phyloP scores from a whole-genome alignment of 345 rosid species.

The Eucalyptus globulus region DNA sequence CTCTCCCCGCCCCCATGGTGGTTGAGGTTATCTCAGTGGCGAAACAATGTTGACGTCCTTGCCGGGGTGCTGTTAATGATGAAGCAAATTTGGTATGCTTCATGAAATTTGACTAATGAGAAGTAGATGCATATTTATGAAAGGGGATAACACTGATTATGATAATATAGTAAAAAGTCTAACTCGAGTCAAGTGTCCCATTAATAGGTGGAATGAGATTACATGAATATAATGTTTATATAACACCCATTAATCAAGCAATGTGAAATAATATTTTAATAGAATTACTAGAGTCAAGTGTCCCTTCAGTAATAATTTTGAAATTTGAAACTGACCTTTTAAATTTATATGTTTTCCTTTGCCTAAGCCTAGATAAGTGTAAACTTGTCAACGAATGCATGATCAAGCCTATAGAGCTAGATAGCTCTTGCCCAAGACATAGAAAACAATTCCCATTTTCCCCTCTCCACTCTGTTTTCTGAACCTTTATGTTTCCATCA shows the following conservation, averaged over 20 bases:
- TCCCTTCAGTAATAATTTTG: not conserved
- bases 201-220: not conserved
- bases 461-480: not conserved
- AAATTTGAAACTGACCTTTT: not conserved
- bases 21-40: not conserved
- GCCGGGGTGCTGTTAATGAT: not conserved
- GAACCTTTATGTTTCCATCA: not conserved
- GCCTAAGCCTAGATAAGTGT: not conserved
- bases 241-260: fast-evolving
- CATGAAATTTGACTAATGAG: not conserved
- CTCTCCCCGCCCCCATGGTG: not conserved
- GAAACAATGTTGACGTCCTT: not conserved
- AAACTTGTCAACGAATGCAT: not conserved
- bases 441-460: not conserved
- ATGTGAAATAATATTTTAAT: too few species aligned
- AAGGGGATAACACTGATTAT: fast-evolving
- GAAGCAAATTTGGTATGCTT: not conserved
- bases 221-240: too few species aligned
- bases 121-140: not conserved
- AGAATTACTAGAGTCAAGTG: not conserved
- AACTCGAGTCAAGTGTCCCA: too few species aligned
- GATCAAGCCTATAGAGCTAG: not conserved
- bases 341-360: not conserved
- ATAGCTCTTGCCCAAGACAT: not conserved
- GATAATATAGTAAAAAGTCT: too few species aligned